These are phyloP conservation scores for Boletales sp. DNA, from an alignment of 768 basidiomycete species.

Conservation along the genomic window DNA sequence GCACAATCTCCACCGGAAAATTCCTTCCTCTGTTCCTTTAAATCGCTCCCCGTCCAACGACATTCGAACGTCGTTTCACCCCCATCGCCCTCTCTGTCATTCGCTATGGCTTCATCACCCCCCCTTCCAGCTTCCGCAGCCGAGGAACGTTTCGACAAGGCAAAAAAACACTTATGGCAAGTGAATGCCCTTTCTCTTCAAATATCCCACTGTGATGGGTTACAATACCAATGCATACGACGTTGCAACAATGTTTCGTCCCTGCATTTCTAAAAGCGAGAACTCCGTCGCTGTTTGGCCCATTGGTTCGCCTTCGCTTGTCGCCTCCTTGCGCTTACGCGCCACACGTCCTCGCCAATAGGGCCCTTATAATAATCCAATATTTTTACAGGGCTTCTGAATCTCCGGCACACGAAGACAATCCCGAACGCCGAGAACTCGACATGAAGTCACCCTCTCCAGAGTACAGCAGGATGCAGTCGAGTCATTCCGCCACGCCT, in stretches of 20 bases:
- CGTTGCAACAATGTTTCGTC: conserved; percentile 9
- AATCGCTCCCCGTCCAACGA: conserved; percentile 24
- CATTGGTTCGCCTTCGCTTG: conserved; percentile 18
- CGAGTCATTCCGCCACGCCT: conserved; percentile 14
- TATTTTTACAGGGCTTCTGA: conserved; percentile 28
- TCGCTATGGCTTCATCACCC: conserved; percentile 23
- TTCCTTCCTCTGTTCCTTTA: conserved; percentile 27
- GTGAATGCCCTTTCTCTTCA: conserved; percentile 14
- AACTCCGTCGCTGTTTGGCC: conserved; percentile 11
- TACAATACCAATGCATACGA: conserved; percentile 9
- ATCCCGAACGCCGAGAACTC: conserved; percentile 13
- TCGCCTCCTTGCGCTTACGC: conserved; percentile 19
- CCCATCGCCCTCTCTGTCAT: conserved; percentile 15
- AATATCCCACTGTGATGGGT: background rate
- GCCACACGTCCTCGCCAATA: conserved; percentile 27
- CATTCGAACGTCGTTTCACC: conserved; percentile 23
- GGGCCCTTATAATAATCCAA: conserved; percentile 20
- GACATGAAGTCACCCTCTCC: conserved; percentile 16
- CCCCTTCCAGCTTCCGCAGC: conserved; percentile 15
- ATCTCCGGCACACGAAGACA: conserved; percentile 23
- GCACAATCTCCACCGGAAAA: conserved; percentile 35
- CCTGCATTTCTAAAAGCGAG: conserved; percentile 9
- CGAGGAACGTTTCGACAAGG: conserved; percentile 34
- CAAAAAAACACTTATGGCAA: conserved; percentile 35
- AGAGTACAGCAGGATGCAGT: conserved; percentile 21